These are phyloP conservation scores for Catharanthus roseus DNA, from an alignment of 257 asterid genomes.

Conservation along the genomic window DNA sequence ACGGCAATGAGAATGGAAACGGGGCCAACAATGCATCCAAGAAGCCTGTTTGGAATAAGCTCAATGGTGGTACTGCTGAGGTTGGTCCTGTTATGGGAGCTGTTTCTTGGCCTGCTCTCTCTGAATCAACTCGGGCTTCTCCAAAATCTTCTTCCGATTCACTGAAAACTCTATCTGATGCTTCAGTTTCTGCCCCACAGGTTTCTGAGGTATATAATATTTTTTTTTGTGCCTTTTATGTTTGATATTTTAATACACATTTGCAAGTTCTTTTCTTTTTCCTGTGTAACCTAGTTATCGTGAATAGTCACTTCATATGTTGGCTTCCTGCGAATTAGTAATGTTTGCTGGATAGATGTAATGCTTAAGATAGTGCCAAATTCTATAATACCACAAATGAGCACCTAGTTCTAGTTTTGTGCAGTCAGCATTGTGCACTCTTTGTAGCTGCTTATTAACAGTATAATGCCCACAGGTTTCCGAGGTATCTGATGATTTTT, in stretches of 20 bases:
- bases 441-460: no score
- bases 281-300: no score
- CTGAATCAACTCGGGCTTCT: conserved; percentile 64
- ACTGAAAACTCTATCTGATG: conserved; percentile 35
- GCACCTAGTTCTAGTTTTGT: no score
- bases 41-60: conserved; percentile 14
- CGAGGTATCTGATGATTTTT: no score
- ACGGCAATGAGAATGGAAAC: conserved; percentile 1
- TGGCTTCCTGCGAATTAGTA: background rate
- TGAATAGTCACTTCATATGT: background rate
- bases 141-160: conserved; percentile 45
- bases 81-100: conserved; percentile 66
- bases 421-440: no score
- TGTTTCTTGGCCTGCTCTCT: conserved; percentile 73
- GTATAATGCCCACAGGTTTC: conserved; percentile 63
- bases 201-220: no score
- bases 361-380: background rate
- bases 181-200: conserved; percentile 37
- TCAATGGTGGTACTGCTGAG: conserved; percentile 37
- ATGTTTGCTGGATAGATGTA: background rate
- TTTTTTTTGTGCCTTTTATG: background rate
- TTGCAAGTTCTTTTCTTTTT: background rate
- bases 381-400: background rate
- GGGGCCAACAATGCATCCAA: conserved; percentile 5
- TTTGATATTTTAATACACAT: no score